Conservation (phyloP, 2,329 filamentous ascomycete genomes). For the Phaeosphaeria sp. region DNA sequence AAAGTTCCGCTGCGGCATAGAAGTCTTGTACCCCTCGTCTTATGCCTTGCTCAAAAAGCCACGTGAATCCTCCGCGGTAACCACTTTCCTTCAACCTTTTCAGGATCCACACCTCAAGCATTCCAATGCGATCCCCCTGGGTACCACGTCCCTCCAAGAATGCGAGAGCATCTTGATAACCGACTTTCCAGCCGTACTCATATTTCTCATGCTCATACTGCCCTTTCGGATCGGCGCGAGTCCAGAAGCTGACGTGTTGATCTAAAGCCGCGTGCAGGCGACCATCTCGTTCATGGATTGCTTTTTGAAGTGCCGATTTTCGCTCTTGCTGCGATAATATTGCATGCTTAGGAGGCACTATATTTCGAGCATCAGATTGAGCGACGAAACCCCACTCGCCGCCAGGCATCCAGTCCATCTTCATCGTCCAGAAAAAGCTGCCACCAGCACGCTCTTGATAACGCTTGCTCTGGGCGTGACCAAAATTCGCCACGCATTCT, state of each 20-base stretch:
- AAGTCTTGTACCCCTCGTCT: conserved; percentile 56
- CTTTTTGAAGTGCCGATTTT: conserved; percentile 44
- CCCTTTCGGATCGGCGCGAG: conserved; percentile 50
- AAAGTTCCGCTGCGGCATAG: conserved; percentile 22
- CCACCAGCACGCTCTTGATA: conserved; percentile 61
- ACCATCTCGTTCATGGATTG: conserved; percentile 48
- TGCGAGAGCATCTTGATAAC: conserved; percentile 60
- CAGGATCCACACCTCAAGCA: conserved; percentile 63
- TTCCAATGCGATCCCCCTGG: conserved; percentile 60
- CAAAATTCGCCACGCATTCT: conserved; percentile 54
- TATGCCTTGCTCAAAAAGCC: conserved; percentile 60
- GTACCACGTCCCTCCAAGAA: conserved; percentile 57
- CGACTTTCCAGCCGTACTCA: conserved; percentile 62
- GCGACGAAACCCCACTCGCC: conserved; percentile 67
- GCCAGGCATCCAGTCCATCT: conserved; percentile 68
- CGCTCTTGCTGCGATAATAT: conserved; percentile 15
- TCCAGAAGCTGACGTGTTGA: conserved; percentile 60
- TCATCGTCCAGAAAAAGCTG: conserved; percentile 66
- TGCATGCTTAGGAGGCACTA: conserved; percentile 44
- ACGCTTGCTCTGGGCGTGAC: conserved; percentile 54
- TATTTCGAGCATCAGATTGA: conserved; percentile 56
- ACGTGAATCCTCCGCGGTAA: conserved; percentile 55
- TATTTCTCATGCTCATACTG: conserved; percentile 62
- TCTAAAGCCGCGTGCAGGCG: conserved; percentile 45
- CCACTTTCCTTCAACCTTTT: conserved; percentile 62